A percentile compares a stretch with the other conserved stretches of the same genome.
Evolutionary conservation across 768 basidiomycete species (phyloP).

Genomic region (Flagelloscypha sp.): DNA sequence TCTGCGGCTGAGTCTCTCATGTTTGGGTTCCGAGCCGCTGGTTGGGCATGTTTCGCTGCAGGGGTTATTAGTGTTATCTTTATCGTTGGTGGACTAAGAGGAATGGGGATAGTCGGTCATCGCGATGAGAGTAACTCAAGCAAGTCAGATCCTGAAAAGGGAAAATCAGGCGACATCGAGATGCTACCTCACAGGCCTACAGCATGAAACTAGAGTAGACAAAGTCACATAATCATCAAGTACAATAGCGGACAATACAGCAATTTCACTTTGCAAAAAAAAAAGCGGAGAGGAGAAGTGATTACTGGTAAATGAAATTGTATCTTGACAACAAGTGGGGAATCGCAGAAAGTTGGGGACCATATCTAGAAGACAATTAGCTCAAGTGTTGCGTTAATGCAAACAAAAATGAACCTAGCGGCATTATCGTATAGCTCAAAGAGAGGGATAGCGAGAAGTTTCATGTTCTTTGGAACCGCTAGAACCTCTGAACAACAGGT

Average conservation of each 20-base stretch:
- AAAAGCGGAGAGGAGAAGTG: no score
- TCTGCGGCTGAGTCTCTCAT: constrained; percentile 19
- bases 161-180: no score
- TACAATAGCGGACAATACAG: no score
- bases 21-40: constrained; percentile 25
- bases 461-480: constrained; percentile 98
- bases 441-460: constrained; percentile 90
- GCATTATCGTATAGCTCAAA: constrained; percentile 98
- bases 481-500: constrained; percentile 62
- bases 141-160: no score
- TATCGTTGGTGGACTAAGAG: constrained; percentile 10
- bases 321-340: constrained; percentile 86
- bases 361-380: constrained; percentile 43
- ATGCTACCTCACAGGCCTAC: no score
- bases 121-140: no score
- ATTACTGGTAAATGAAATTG: constrained; percentile 73
- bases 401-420: constrained; percentile 47
- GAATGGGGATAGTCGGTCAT: constrained; percentile 14
- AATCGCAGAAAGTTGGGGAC: constrained; percentile 90
- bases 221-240: no score
- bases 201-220: no score
- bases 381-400: background rate
- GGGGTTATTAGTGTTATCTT: constrained; percentile 10
- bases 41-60: constrained; percentile 15
- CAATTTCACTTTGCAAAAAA: no score